Percentiles rank a stretch among this genome's conserved stretches.
These are phyloP conservation scores for Phytopythium aichiense DNA, from an alignment of 352 stramenopile genomes.

Conservation along the genomic window DNA sequence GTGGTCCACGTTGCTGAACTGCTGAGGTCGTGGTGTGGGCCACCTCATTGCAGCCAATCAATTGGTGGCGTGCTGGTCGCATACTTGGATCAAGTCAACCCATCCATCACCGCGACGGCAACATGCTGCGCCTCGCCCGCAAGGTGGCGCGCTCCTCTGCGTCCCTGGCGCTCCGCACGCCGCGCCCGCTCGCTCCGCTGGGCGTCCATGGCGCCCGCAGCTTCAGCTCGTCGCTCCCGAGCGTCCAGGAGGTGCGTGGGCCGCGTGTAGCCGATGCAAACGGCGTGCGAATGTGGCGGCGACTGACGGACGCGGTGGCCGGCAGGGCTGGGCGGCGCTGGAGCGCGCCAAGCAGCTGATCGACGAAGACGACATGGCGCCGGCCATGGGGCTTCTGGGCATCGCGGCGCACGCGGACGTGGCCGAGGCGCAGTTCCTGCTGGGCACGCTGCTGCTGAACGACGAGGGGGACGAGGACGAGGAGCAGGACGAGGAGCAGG, in stretches of 20 bases:
- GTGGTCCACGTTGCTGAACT: too few relatives aligned
- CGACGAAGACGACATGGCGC: slow-evolving; percentile 41
- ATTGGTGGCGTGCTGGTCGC: not conserved
- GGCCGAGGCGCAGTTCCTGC: slow-evolving; percentile 68
- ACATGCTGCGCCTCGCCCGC: slow-evolving; percentile 4
- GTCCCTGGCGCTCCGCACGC: not conserved
- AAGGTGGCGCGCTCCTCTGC: not conserved
- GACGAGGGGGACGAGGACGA: slow-evolving; percentile 44
- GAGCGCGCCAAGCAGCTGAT: slow-evolving; percentile 60
- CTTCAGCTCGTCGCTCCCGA: slow-evolving; percentile 21
- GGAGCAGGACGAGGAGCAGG: slow-evolving; percentile 16
- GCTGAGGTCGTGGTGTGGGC: not conserved
- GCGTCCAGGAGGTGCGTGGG: slow-evolving; percentile 27
- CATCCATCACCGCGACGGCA: not conserved
- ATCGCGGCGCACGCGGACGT: slow-evolving; percentile 62
- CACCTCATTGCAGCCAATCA: not conserved
- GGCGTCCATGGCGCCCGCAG: not conserved
- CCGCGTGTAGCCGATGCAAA: not conserved
- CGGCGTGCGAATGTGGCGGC: not conserved
- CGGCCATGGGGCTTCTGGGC: slow-evolving; percentile 57
- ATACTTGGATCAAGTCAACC: not conserved
- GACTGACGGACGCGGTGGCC: slow-evolving; percentile 5
- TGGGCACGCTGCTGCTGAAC: slow-evolving; percentile 56
- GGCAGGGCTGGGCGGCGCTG: slow-evolving; percentile 39
- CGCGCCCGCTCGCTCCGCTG: not conserved